A percentile compares a stretch with the other conserved stretches of the same genome.
phyloP scores from a whole-genome alignment of 1,284 basidiomycete species.

The Cutaneotrichosporon arboriforme region DNA sequence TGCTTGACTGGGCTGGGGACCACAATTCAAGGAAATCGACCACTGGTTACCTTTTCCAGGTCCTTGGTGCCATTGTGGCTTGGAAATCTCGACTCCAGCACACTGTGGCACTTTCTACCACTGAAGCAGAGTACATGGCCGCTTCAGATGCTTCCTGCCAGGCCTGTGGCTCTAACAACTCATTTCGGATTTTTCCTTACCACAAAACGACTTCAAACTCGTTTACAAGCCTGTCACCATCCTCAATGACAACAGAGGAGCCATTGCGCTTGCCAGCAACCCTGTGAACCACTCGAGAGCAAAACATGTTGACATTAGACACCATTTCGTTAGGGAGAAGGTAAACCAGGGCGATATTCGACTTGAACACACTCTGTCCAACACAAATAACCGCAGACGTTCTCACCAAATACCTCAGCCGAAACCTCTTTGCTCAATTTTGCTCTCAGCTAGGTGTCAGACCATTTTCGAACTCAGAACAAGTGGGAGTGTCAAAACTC shows the following conservation, averaged over 20 bases:
- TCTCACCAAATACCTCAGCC: too few relatives aligned
- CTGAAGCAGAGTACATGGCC: slow-evolving; percentile 23
- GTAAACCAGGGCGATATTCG: neutral
- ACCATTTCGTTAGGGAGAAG: neutral
- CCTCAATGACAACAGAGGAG: neutral
- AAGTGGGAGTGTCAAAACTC: neutral
- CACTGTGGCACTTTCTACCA: slow-evolving; percentile 23
- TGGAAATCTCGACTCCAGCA: slow-evolving; percentile 26
- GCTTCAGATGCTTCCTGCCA: slow-evolving; percentile 13
- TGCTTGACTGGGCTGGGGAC: slow-evolving; percentile 22
- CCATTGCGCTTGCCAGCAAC: neutral
- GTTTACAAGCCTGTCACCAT: too few relatives aligned
- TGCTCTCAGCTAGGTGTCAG: neutral
- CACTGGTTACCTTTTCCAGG: slow-evolving; percentile 27
- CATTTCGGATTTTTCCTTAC: neutral
- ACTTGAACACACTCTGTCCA: too few relatives aligned
- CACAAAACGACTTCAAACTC: too few relatives aligned
- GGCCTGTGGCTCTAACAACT: slow-evolving; percentile 10
- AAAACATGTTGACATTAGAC: neutral
- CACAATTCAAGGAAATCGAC: slow-evolving; percentile 23
- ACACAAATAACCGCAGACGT: too few relatives aligned
- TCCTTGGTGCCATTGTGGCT: slow-evolving; percentile 17
- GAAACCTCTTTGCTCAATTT: neutral
- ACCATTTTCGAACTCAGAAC: neutral
- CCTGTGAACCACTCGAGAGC: neutral